phyloP scores from a whole-genome alignment of 208 protist species.

The Crithidia bombi region DNA sequence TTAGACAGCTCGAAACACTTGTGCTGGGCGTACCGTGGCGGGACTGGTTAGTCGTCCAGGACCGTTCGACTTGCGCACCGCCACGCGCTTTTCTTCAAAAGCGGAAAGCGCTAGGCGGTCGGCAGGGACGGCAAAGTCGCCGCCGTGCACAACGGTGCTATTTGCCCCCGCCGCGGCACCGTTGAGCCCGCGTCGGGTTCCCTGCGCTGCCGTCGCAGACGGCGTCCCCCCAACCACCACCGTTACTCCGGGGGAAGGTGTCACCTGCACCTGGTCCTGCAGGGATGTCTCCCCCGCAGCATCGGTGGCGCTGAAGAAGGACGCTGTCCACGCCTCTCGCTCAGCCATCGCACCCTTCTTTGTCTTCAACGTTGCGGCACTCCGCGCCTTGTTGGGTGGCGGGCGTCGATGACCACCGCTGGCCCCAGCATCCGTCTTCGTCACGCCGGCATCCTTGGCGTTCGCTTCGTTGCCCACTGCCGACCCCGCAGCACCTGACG shows the following conservation, averaged over 20 bases:
- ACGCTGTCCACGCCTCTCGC: slow-evolving; percentile 29
- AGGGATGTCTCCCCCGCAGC: slow-evolving; percentile 24
- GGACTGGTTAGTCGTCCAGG: neutral
- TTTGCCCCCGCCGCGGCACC: neutral
- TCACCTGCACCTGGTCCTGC: slow-evolving; percentile 39
- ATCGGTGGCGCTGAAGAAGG: slow-evolving; percentile 29
- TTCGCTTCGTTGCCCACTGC: neutral
- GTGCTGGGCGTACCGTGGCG: neutral
- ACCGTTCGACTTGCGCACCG: slow-evolving; percentile 20
- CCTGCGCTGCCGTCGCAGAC: neutral
- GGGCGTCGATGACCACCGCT: neutral
- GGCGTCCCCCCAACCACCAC: slow-evolving; percentile 19
- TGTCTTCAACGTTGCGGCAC: neutral
- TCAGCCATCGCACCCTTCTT: slow-evolving; percentile 14
- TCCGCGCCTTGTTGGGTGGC: neutral
- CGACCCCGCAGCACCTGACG: neutral
- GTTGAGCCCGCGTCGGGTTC: slow-evolving; percentile 12
- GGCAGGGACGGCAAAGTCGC: slow-evolving; percentile 56
- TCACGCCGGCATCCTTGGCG: neutral
- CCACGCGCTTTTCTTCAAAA: slow-evolving; percentile 24
- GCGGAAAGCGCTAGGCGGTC: slow-evolving; percentile 31
- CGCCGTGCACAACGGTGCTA: slow-evolving; percentile 50
- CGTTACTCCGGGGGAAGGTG: slow-evolving; percentile 35
- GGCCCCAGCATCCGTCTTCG: neutral
- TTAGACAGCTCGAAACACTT: slow-evolving; percentile 7